Base-by-base conservation (phyloP, 2,329 filamentous ascomycete genomes). In the Aspergillus sp. region DNA sequence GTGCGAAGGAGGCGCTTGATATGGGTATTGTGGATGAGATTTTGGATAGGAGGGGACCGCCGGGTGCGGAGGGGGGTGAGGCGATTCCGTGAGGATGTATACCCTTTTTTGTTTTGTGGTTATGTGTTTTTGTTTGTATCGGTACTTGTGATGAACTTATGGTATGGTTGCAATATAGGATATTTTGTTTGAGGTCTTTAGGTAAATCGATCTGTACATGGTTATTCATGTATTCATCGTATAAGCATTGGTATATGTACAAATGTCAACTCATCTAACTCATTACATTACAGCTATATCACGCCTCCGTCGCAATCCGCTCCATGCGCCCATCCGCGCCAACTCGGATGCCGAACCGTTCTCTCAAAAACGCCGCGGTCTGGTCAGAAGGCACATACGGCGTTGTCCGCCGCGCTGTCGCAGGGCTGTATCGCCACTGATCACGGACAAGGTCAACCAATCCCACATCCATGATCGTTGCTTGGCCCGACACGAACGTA, bases 1-100 rank as follows among this genome's bases (percentile, higher is more conserved):
- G 89, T 58, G 92, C 93, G 0, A 81, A 91, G 49, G 93, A 99
- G 80, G 95, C 95, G 8, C 81, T 92, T 70, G 91, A 96, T 54
- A 85, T 96, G 77, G 95, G 95, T 0, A 91, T 99, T 68, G 88
- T 99, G 63, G 95, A 99, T 75, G 88, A 94, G 79, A 93, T 99
- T 62, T 73, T 99, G 68, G 84, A 79, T 61, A 72, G 76, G 45
- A 74, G 77, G 64, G 64, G 74, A 57, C 63, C 68, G 28, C 68
- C 67, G 28, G 66, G 62, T 7, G 65, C 65, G 38, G 67, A 68
- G 19, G 67, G 57, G 55, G 65, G 65, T 38, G 67, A 68, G n/a
- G 67, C 56, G 55, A 69, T 71, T 58, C 64, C 68, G 8, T 50
- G 47, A 8, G 30, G 21, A 8, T 28, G 25, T 15, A 25, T 49